A percentile compares a stretch with the other conserved stretches of the same genome.
Evolutionary conservation across 2,329 filamentous ascomycete genomes (phyloP).

Genomic region (Aspergillus sp.): DNA sequence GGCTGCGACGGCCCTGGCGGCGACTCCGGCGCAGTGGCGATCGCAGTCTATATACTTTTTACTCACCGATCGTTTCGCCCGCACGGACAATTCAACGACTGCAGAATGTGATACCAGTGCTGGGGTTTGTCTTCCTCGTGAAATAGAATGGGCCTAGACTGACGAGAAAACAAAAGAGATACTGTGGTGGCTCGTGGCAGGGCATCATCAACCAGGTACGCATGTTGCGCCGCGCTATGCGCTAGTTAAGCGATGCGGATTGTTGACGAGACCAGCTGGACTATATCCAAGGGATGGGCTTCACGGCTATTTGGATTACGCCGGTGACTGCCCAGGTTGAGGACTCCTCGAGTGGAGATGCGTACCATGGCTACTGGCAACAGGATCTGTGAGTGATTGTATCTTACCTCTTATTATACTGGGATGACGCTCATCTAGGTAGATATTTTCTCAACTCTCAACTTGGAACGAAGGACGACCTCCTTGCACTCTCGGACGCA

Average conservation of each 20-base stretch:
- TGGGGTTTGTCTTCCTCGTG: slow-evolving; percentile 17
- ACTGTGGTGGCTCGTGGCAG: slow-evolving; percentile 53
- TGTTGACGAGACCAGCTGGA: slow-evolving; percentile 37
- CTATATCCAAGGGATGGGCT: slow-evolving; percentile 51
- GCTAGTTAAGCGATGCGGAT: too few species aligned
- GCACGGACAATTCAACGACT: slow-evolving; percentile 40
- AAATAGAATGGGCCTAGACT: background rate
- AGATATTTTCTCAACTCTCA: slow-evolving; percentile 56
- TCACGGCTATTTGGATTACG: slow-evolving; percentile 52
- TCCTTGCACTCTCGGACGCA: slow-evolving; percentile 56
- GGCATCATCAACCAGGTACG: slow-evolving; percentile 39
- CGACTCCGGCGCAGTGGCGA: slow-evolving; percentile 40
- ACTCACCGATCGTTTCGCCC: slow-evolving; percentile 47
- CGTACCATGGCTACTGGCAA: slow-evolving; percentile 54
- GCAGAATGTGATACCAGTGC: slow-evolving; percentile 29
- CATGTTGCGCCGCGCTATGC: too few species aligned
- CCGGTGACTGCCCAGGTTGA: slow-evolving; percentile 43
- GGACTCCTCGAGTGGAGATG: slow-evolving; percentile 38
- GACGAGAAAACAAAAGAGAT: slow-evolving; percentile 22
- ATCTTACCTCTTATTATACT: too few species aligned
- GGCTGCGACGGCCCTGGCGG: slow-evolving; percentile 25
- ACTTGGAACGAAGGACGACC: slow-evolving; percentile 60
- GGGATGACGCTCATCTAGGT: slow-evolving; percentile 23
- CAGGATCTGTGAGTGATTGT: slow-evolving; percentile 41
- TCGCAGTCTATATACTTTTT: slow-evolving; percentile 48